phyloP scores from a whole-genome alignment of 192 early-diverging fungal species.

The Tieghemiomyces parasiticus region DNA sequence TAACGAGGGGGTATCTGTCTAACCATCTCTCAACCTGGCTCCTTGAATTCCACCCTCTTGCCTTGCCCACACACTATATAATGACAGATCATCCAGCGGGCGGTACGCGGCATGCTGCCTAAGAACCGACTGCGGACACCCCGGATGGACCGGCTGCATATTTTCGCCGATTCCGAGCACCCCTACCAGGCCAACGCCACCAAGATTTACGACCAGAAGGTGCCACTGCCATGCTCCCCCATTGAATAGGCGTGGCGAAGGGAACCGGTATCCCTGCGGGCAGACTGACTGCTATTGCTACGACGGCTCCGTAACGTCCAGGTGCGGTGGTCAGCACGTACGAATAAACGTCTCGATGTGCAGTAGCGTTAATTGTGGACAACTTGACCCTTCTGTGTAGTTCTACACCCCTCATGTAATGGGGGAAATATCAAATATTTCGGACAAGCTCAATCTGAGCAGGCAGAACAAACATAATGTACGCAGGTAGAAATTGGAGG shows the following conservation, averaged over 20 bases:
- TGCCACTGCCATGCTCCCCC: constrained; percentile 23
- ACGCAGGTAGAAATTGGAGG: too few relatives aligned
- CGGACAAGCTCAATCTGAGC: too few relatives aligned
- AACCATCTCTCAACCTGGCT: not conserved
- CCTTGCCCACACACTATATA: constrained; percentile 1
- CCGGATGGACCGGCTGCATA: constrained; percentile 54
- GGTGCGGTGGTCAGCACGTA: too few relatives aligned
- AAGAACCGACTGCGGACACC: constrained; percentile 78
- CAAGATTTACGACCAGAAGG: constrained; percentile 52
- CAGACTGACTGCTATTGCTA: too few relatives aligned
- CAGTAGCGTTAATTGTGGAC: too few relatives aligned
- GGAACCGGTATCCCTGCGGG: too few relatives aligned
- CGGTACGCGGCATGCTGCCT: constrained; percentile 87
- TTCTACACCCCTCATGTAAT: too few relatives aligned
- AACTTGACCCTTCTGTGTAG: too few relatives aligned
- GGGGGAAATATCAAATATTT: too few relatives aligned
- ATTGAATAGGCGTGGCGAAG: constrained; percentile 12
- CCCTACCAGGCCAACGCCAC: constrained; percentile 77
- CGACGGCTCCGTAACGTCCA: too few relatives aligned
- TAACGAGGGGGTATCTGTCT: not conserved
- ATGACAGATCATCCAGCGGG: constrained; percentile 56
- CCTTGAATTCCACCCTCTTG: not conserved
- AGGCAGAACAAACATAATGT: too few relatives aligned
- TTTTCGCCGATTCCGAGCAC: constrained; percentile 77
- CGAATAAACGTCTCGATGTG: too few relatives aligned